Percentiles rank a stretch among this genome's conserved stretches.
Conservation (phyloP, 768 basidiomycete species). For the Psilocybe sp. region DNA sequence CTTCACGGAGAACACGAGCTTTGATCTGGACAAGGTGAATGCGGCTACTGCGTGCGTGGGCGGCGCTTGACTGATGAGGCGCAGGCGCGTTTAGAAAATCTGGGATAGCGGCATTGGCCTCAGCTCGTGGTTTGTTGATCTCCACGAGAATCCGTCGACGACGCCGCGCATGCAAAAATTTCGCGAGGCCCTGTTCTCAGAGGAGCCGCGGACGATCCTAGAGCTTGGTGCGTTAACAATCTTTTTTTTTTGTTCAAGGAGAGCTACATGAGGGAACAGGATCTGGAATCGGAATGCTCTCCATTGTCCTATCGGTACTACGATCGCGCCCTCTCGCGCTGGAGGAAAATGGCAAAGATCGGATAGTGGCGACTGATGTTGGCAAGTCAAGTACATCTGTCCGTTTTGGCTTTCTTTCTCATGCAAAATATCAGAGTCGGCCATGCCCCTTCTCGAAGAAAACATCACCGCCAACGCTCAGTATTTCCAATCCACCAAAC, state of each 20-base stretch:
- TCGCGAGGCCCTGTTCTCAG: conserved; percentile 35
- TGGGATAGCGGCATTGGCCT: conserved; percentile 94
- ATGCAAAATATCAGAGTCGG: conserved; percentile 52
- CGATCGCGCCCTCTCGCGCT: conserved; percentile 31
- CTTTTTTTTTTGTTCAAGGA: neutral
- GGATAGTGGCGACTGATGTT: conserved; percentile 61
- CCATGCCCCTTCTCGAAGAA: conserved; percentile 72
- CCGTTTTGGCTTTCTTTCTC: neutral
- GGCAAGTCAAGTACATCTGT: conserved; percentile 39
- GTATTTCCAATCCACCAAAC: conserved; percentile 28
- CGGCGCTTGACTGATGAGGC: conserved; percentile 16
- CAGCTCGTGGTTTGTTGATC: conserved; percentile 68
- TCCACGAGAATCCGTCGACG: conserved; percentile 18
- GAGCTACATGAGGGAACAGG: conserved; percentile 39
- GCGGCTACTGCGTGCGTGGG: neutral
- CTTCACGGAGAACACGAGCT: conserved; percentile 80
- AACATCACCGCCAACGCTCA: conserved; percentile 54
- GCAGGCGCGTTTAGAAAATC: conserved; percentile 69
- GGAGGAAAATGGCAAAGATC: conserved; percentile 8
- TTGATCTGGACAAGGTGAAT: conserved; percentile 89
- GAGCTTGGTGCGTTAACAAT: conserved; percentile 64
- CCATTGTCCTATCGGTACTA: conserved; percentile 60
- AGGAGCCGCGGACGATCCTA: conserved; percentile 42
- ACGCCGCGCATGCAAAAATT: conserved; percentile 4
- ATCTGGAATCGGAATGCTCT: conserved; percentile 82